A percentile compares a stretch with the other conserved stretches of the same genome.
phyloP scores from a whole-genome alignment of 257 asterid species.

The Solanum phureja region DNA sequence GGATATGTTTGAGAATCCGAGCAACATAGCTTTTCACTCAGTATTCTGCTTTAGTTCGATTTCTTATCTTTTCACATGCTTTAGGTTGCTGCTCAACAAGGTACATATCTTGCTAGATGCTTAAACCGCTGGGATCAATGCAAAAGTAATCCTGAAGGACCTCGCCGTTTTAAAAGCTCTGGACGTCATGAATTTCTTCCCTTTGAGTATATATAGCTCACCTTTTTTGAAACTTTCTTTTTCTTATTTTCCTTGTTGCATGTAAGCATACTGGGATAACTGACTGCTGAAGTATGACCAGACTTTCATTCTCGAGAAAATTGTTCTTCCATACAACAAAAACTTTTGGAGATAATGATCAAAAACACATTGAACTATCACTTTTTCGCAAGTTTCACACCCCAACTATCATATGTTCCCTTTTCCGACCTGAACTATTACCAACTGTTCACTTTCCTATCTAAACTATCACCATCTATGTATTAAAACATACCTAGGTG shows the following conservation, averaged over 20 bases:
- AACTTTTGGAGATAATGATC: neutral
- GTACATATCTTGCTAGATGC: slow-evolving; percentile 86
- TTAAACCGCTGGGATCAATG: slow-evolving; percentile 84
- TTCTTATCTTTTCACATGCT: neutral
- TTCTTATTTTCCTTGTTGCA: neutral
- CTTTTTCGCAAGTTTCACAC: neutral
- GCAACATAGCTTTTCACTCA: neutral
- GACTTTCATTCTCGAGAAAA: neutral
- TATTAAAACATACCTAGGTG: neutral
- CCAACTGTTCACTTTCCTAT: neutral
- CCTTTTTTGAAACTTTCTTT: neutral
- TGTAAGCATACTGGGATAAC: neutral
- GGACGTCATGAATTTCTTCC: slow-evolving; percentile 94
- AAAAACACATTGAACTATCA: neutral
- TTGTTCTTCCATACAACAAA: neutral
- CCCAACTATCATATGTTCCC: neutral
- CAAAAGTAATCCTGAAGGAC: slow-evolving; percentile 83
- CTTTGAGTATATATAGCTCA: slow-evolving; percentile 46
- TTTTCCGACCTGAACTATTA: neutral
- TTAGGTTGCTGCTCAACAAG: slow-evolving; percentile 97
- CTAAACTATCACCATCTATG: neutral
- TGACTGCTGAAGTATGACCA: neutral
- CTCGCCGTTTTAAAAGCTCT: slow-evolving; percentile 77
- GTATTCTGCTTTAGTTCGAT: neutral
- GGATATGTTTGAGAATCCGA: neutral